phyloP scores from a whole-genome alignment of 2,329 filamentous ascomycete genomes.

The Penicillium fuscoglaucum region DNA sequence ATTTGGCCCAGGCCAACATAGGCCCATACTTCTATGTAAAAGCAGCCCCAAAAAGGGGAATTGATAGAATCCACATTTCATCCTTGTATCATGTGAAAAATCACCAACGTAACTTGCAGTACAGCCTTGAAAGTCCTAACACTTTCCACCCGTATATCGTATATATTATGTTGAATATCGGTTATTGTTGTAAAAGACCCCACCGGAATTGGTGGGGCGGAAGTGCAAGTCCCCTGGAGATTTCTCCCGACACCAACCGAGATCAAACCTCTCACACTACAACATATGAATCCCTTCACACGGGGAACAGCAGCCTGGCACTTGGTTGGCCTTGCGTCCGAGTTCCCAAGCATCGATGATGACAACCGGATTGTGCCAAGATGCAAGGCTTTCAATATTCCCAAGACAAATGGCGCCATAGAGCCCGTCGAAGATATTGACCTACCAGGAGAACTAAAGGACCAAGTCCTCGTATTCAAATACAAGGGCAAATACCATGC shows the following conservation, averaged over 20 bases:
- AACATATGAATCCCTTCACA: slow-evolving; percentile 24
- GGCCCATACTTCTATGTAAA: background rate
- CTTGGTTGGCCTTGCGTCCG: slow-evolving; percentile 53
- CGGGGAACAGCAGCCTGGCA: slow-evolving; percentile 49
- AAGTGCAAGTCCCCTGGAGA: background rate
- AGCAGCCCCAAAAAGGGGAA: background rate
- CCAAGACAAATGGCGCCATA: slow-evolving; percentile 35
- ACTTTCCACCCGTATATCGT: background rate
- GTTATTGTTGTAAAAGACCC: background rate
- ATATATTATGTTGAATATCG: background rate
- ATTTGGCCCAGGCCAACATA: background rate
- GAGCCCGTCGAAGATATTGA: slow-evolving; percentile 26
- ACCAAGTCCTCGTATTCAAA: slow-evolving; percentile 66
- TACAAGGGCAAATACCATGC: slow-evolving; percentile 66
- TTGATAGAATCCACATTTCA: background rate
- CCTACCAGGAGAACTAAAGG: slow-evolving; percentile 47
- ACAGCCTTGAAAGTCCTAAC: background rate
- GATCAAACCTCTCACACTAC: background rate
- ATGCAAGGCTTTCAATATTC: slow-evolving; percentile 61
- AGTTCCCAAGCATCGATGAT: slow-evolving; percentile 55
- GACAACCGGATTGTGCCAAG: slow-evolving; percentile 44
- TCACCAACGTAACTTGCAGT: background rate
- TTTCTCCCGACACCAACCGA: background rate
- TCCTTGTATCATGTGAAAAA: background rate
- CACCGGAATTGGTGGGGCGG: slow-evolving; percentile 6